Base-by-base conservation (phyloP, 1,139 yeast genomes). In the Candida smagusa region DNA sequence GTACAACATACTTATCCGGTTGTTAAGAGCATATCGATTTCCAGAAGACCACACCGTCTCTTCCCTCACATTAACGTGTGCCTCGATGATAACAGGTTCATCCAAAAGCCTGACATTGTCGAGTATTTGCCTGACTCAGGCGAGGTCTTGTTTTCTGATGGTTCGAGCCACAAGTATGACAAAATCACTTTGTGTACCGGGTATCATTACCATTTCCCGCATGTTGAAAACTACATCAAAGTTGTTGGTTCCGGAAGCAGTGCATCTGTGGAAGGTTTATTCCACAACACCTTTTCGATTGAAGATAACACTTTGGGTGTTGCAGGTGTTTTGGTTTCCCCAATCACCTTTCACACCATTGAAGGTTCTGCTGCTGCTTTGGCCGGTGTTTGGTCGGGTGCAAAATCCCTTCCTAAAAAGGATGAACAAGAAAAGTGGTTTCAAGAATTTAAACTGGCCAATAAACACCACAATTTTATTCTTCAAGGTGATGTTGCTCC, bases 1-100 rank as follows among this genome's bases (percentile, higher is more conserved):
- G 56, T 74, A 12, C 81, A 77, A 46, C 75, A 77, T 42, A 52
- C 73, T 9, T 56, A 60, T 13, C 77, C 77, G 1, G 55, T 62
- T 6, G 74, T 69, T 3, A 63, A 61, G 33, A 47, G 59, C n/a
- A 60, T 64, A 5, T 55, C 58, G 5, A 58, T 70, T 9, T 59
- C 78, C 6, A 59, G 73, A 41, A 53, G 67, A 34, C 48, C 52
- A 6, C 59, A 63, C 37, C 48, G 51, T 24, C 54, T 61, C 8
- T 63, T 59, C 42, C 51, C 48, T 8, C 63, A 62, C 56, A 57
- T 64, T 12, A 44, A 42, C 24, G 50, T 52, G 31, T 64, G 74
- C 22, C 63, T 68, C 0, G 75, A 67, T 39, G 65, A 72, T 30
- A 56, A 51, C 19, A 44, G 57, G 24, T 58, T 67, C 30, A 45